Percentiles rank a stretch among this genome's conserved stretches.
Conservation (phyloP, 2,329 filamentous ascomycete genomes). For the Fusarium concolor region DNA sequence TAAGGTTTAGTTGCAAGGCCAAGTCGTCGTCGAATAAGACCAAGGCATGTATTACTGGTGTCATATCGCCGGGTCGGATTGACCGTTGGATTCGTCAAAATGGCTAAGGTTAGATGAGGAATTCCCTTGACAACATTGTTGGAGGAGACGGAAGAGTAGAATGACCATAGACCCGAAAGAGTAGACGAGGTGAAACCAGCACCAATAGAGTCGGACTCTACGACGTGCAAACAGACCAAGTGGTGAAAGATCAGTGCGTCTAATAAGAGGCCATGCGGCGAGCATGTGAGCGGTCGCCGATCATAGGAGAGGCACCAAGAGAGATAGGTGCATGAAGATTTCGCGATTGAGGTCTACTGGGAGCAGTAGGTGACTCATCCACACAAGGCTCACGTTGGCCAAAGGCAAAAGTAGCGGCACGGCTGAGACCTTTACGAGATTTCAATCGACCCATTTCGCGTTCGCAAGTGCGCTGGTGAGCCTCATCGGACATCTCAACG, state of each 20-base stretch:
- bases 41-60: constrained; percentile 28
- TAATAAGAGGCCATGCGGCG: constrained; percentile 75
- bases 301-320: constrained; percentile 59
- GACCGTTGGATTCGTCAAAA: constrained; percentile 26
- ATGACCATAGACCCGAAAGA: constrained; percentile 39
- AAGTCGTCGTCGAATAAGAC: constrained; percentile 11
- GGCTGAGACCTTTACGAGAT: constrained; percentile 84
- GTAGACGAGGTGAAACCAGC: constrained; percentile 45
- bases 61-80: constrained; percentile 32
- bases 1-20: constrained; percentile 28
- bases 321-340: constrained; percentile 51
- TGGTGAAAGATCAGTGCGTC: constrained; percentile 43
- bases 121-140: constrained; percentile 31
- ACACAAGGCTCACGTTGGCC: constrained; percentile 74
- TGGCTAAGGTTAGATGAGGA: constrained; percentile 16
- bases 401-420: constrained; percentile 96
- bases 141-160: constrained; percentile 22
- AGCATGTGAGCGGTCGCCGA: constrained; percentile 64
- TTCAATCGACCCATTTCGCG: constrained; percentile 94
- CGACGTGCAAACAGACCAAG: constrained; percentile 46
- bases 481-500: constrained; percentile 93
- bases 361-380: constrained; percentile 70
- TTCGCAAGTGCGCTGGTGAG: constrained; percentile 93
- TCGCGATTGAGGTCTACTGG: constrained; percentile 57
- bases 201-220: constrained; percentile 39